phyloP scores from a whole-genome alignment of 139 green algal species.

The Chlorella sp. region DNA sequence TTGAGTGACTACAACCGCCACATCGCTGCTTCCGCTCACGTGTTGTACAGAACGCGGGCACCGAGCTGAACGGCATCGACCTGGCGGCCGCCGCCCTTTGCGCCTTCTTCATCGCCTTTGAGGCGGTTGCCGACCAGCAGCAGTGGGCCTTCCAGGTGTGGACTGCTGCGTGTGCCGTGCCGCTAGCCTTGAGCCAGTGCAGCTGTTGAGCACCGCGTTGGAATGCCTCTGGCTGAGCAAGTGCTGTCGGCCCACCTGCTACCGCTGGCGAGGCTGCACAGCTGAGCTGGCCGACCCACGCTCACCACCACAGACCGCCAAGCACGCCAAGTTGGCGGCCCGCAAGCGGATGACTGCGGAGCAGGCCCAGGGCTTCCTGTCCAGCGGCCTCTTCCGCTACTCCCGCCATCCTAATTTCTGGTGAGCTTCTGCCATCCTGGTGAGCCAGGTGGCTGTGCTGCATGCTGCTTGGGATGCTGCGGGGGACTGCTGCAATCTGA shows the following conservation, averaged over 20 bases:
- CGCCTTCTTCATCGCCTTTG: slow-evolving; percentile 33
- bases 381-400: slow-evolving; percentile 32
- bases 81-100: not conserved
- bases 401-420: slow-evolving; percentile 40
- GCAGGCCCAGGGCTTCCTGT: slow-evolving; percentile 35
- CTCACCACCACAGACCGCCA: slow-evolving; percentile 17
- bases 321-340: slow-evolving; percentile 14
- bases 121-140: slow-evolving; percentile 44
- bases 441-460: not conserved
- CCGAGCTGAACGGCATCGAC: slow-evolving; percentile 30
- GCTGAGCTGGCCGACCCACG: no score
- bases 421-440: not conserved
- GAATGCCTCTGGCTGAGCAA: no score
- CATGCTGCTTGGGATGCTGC: not conserved
- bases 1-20: no score
- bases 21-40: no score
- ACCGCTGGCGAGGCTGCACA: not conserved
- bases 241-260: no score
- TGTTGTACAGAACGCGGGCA: slow-evolving; percentile 3
- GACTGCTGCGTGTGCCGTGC: no score
- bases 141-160: slow-evolving; percentile 47
- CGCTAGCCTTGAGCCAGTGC: no score
- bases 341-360: not conserved
- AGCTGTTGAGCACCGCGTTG: not conserved
- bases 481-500: not conserved